Percentiles rank a stretch among this genome's conserved stretches.
These are phyloP conservation scores for Termitomyces sp. DNA, from an alignment of 768 basidiomycete genomes.

Conservation along the genomic window DNA sequence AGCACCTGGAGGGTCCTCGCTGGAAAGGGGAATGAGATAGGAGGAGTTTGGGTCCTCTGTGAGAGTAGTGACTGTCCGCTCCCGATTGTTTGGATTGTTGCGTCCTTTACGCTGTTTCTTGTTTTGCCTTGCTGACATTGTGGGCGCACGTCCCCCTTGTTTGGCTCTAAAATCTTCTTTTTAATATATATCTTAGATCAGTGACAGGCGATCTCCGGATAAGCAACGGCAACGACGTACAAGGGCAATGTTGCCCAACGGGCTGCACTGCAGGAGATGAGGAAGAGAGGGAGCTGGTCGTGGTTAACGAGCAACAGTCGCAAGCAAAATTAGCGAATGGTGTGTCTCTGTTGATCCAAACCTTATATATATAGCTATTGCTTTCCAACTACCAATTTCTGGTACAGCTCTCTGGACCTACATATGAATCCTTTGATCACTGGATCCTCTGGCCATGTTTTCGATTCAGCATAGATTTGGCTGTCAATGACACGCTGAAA, in stretches of 20 bases:
- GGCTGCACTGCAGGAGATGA: background rate
- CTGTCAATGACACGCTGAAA: background rate
- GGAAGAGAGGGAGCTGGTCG: background rate
- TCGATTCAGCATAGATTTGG: background rate
- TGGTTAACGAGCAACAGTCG: conserved; percentile 6
- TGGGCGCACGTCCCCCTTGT: conserved; percentile 20
- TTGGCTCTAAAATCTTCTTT: conserved; percentile 12
- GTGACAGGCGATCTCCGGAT: conserved; percentile 16
- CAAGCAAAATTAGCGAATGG: conserved; percentile 11
- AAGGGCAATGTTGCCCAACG: conserved; percentile 1
- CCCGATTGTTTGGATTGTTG: conserved; percentile 44
- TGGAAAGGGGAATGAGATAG: conserved; percentile 46
- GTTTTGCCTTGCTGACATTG: conserved; percentile 59
- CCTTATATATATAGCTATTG: conserved; percentile 15
- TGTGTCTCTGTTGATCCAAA: conserved; percentile 18
- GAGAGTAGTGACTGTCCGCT: conserved; percentile 67
- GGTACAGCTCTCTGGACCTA: background rate
- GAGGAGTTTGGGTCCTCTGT: conserved; percentile 55
- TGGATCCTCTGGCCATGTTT: background rate
- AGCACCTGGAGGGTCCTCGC: conserved; percentile 42
- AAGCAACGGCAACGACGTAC: conserved; percentile 3
- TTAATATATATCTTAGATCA: conserved; percentile 16
- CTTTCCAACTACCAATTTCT: background rate
- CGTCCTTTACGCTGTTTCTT: conserved; percentile 59
- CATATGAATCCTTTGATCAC: background rate